A percentile compares a stretch with the other conserved stretches of the same genome.
Conservation (phyloP, 2,329 filamentous ascomycete genomes). For the Colletotrichum coccodes region DNA sequence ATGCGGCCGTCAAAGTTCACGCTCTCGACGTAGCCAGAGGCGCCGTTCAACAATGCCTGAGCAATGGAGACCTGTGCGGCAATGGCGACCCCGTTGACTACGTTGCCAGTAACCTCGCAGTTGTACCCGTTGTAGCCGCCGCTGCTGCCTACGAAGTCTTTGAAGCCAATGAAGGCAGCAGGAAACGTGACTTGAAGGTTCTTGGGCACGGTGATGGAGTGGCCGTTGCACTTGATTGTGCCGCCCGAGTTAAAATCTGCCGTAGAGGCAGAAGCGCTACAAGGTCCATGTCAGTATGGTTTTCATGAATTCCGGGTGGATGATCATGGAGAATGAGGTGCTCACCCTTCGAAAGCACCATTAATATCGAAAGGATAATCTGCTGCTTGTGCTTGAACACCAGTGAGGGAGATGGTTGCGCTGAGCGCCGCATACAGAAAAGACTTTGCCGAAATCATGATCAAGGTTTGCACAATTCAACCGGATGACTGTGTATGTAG, state of each 20-base stretch:
- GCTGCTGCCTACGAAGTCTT: constrained; percentile 30
- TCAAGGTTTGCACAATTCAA: not conserved
- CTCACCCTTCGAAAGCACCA: constrained; percentile 29
- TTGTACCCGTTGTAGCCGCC: constrained; percentile 13
- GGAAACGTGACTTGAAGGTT: constrained; percentile 36
- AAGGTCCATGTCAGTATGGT: not conserved
- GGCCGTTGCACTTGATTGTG: constrained; percentile 31
- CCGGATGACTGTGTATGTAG: not conserved
- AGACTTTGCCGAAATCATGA: constrained; percentile 12
- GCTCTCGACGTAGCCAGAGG: constrained; percentile 46
- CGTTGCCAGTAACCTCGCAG: constrained; percentile 48
- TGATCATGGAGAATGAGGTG: not conserved
- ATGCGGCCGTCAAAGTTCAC: constrained; percentile 47
- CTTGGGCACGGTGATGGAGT: constrained; percentile 32
- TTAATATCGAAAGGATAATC: constrained; percentile 29
- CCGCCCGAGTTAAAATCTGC: constrained; percentile 33
- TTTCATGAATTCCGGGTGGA: accelerated
- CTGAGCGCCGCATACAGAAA: constrained; percentile 14
- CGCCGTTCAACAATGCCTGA: constrained; percentile 46
- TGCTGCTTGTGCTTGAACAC: constrained; percentile 9
- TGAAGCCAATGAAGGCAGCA: constrained; percentile 34
- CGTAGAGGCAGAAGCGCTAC: constrained; percentile 24
- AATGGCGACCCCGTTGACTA: constrained; percentile 46
- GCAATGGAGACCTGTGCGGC: constrained; percentile 50
- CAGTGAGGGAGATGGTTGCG: not conserved